Evolutionary conservation across 2,329 filamentous ascomycete species (phyloP), one percentile per base, ranked within the genome.

Genomic region (Hypoxylon sp.): DNA sequence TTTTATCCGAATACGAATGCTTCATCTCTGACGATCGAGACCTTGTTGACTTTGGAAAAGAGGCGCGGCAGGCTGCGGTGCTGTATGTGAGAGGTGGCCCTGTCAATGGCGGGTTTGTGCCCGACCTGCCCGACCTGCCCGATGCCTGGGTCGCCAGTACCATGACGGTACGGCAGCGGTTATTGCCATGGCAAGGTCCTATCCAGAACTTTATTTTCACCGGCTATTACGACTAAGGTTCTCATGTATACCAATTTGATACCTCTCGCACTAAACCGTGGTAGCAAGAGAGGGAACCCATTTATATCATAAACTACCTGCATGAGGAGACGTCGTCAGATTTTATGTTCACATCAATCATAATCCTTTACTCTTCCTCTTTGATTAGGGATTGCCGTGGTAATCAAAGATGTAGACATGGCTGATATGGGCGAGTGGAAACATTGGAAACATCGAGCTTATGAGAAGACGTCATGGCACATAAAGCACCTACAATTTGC

Each of bases 11-110:
- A 46, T 70, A 69, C 37, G 66, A 66, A 49, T 67, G 68, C 37
- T 72, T 69, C 34, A 64, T 72, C 30, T 26, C 53, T 6, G 62
- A 62, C n/a, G 69, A 71, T 37, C 41, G 32, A 17, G 60, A 69
- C 1, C 26, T 70, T 26, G 68, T 73, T 3, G 68, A 70, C 13
- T 39, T 28, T 4, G 57, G 65, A n/a, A 47, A 51, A 8, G 59
- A 61, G n/a, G 64, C 65, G 20, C 28, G 50, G 7, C 65, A 69
- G 34, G 66, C 69, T 15, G 71, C 71, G 7, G 52, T 72, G 7
- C 26, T 72, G 22, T 69, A 68, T 41, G 65, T 71, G 20, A 52
- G 63, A 39, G 70, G 71, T 10, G 59, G 55, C n/a, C 56, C 54
- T 6, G 50, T 61, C 10, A 59, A 22, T 30, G 24, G 22, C 44